Evolutionary conservation across 1,284 basidiomycete genomes (phyloP).

Genomic region (Cryptococcus sp.): DNA sequence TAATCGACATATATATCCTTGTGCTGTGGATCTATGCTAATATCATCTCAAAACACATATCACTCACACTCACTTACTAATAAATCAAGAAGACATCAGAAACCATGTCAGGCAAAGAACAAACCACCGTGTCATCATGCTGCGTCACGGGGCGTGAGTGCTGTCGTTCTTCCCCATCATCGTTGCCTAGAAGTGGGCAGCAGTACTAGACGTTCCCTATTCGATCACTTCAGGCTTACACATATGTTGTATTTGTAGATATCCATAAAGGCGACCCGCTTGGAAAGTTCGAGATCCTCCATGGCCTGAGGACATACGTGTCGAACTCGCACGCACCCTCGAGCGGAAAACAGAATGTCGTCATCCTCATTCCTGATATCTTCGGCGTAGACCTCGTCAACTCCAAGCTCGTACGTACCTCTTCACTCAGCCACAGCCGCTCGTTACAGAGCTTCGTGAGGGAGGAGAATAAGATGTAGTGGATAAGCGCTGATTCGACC

Average conservation of each 20-base stretch:
- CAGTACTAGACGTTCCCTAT: too few relatives aligned
- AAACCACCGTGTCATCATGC: constrained; percentile 38
- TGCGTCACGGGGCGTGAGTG: constrained; percentile 44
- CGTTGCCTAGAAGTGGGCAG: too few relatives aligned
- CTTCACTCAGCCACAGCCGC: background rate
- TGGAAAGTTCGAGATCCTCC: constrained; percentile 30
- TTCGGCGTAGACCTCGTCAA: constrained; percentile 66
- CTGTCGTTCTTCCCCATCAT: background rate
- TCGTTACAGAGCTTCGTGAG: background rate
- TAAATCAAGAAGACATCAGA: too few relatives aligned
- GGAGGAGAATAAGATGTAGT: too few relatives aligned
- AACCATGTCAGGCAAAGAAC: constrained; percentile 17
- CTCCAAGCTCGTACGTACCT: constrained; percentile 37
- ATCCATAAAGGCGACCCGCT: constrained; percentile 41
- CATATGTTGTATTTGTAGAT: constrained; percentile 21
- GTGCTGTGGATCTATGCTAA: too few relatives aligned
- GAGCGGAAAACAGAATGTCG: constrained; percentile 58
- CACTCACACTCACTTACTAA: too few relatives aligned
- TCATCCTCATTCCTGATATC: constrained; percentile 63
- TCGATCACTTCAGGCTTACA: too few relatives aligned
- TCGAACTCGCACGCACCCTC: constrained; percentile 25
- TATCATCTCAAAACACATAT: too few relatives aligned
- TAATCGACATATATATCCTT: too few relatives aligned
- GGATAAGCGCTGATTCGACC: too few relatives aligned
- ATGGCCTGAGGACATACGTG: constrained; percentile 42